Evolutionary conservation across 2,329 filamentous ascomycete species (phyloP), one percentile per base, ranked within the genome.

Genomic region (Penicillium sp.): DNA sequence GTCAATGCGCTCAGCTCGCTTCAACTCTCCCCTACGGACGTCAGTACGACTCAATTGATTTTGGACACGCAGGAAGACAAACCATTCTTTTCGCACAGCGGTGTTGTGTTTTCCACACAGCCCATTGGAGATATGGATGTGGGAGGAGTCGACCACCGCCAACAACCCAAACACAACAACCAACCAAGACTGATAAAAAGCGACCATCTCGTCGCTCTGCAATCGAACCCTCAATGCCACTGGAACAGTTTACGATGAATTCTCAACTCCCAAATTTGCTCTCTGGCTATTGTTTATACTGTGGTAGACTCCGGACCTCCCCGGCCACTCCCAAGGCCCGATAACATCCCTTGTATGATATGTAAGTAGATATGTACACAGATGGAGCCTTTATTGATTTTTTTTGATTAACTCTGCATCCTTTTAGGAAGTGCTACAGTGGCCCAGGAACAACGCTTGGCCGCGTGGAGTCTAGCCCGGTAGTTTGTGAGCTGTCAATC

Each of bases 11-110:
- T 65, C 50, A 5, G 33, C 9, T 0, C 39, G 33, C 10, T 31
- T 38, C 41, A 65, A 41, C n/a, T 56, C 45, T 7, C 56, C 42
- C 63, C 62, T 65, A 22, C 13, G 6, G 4, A 30, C 25, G 25
- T 49, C 10, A 49, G 30, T 7, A 18, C 12, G 0, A 46, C 6
- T 30, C 30, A 37, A 25, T 36, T 35, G 18, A 10, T 9, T 8
- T 8, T 8, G 13, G 16, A 27, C n/a, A 4, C 27, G 16, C 13
- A 22, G 13, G 12, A 38, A 10, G 11, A 46, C 46, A 11, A 22
- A 59, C 55, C 57, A 58, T 46, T 58, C 55, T 19, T 52, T 58
- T n/a, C 57, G 47, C 19, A 50, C 12, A 12, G 29, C 25, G 3
- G 19, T 31, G 2, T 30, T 25, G 3, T 28, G 8, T 5, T n/a